A percentile compares a stretch with the other conserved stretches of the same genome.
Conservation (phyloP, 1,284 basidiomycete species). For the Tetrapyrgos nigripes region DNA sequence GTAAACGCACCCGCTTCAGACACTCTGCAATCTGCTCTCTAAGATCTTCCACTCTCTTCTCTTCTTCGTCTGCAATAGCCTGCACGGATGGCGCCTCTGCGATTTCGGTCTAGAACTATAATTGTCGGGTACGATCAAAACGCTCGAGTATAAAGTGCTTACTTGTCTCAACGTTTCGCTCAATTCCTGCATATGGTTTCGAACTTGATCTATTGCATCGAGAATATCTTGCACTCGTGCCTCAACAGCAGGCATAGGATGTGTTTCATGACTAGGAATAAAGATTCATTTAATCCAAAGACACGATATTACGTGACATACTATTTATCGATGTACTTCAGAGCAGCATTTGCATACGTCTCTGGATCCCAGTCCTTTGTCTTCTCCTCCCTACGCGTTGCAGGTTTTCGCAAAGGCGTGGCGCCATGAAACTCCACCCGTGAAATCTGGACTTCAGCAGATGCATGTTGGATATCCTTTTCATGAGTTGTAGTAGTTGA, state of each 20-base stretch:
- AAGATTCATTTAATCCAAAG: slow-evolving; percentile 5
- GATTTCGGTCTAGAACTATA: slow-evolving; percentile 36
- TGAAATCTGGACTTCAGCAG: slow-evolving; percentile 49
- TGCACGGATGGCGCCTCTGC: slow-evolving; percentile 47
- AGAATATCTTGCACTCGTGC: slow-evolving; percentile 62
- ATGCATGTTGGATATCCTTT: slow-evolving; percentile 33
- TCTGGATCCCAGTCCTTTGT: slow-evolving; percentile 68
- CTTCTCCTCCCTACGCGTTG: slow-evolving; percentile 49
- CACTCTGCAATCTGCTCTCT: slow-evolving; percentile 59
- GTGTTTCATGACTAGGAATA: slow-evolving; percentile 58
- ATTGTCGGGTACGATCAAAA: slow-evolving; percentile 21
- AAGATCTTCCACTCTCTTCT: slow-evolving; percentile 59
- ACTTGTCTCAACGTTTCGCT: slow-evolving; percentile 61
- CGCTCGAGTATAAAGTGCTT: slow-evolving; percentile 26
- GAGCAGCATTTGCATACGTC: slow-evolving; percentile 73
- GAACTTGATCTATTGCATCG: slow-evolving; percentile 55
- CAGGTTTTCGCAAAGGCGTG: slow-evolving; percentile 66
- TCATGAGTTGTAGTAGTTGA: slow-evolving; percentile 32
- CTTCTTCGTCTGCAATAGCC: slow-evolving; percentile 58
- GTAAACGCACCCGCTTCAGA: slow-evolving; percentile 50
- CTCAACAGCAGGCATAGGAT: slow-evolving; percentile 74
- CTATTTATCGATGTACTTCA: slow-evolving; percentile 79
- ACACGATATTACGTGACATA: slow-evolving; percentile 40
- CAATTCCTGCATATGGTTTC: slow-evolving; percentile 58
- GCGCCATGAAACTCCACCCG: slow-evolving; percentile 72